Evolutionary conservation across 805 yeast genomes (phyloP), one percentile per base, ranked within the genome.

Genomic region (Candida oleophila): DNA sequence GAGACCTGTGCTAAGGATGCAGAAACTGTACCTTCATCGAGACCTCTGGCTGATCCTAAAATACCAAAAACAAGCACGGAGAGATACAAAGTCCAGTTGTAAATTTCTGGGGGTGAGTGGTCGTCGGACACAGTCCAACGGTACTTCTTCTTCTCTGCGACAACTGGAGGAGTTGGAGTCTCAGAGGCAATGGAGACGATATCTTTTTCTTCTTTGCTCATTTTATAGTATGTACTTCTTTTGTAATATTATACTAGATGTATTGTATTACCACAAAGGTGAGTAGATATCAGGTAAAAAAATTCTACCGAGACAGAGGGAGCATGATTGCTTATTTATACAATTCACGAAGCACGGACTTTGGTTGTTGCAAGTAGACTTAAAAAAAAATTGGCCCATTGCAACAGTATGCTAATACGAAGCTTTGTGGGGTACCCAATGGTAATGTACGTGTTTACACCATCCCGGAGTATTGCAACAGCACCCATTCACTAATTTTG

Each of bases 21-120:
- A 3, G 78, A 62, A 37, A 75, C 67, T 48, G 62, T 62, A 34
- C 84, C 84, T 59, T 80, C 83, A 55, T 80, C 84, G 40, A 63
- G 71, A 5, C 84, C 84, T 59, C 83, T 61, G 4, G 81, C 81
- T 33, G 75, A 68, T 4, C 84, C 84, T 37, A 78, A 58, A 12
- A 78, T 59, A 41, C 83, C 84, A 60, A 78, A 80, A 3, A 76
- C 68, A 37, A 73, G 61, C 15, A 76, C 71, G 0, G 76, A 64
- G 21, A 68, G 51, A 59, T 62, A 76, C 37, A 79, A 65, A 8
- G 74, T 68, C 46, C 57, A 45, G 60, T 78, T 78, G 52, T 68
- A 77, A 18, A 75, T 71, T 50, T 76, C 74, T 40, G 55, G 56
- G 2, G 78, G 79, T 2, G 64, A 57, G 41, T 56, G 58, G 42